phyloP scores from a whole-genome alignment of 768 basidiomycete species.

The Rhizopogon salebrosus region DNA sequence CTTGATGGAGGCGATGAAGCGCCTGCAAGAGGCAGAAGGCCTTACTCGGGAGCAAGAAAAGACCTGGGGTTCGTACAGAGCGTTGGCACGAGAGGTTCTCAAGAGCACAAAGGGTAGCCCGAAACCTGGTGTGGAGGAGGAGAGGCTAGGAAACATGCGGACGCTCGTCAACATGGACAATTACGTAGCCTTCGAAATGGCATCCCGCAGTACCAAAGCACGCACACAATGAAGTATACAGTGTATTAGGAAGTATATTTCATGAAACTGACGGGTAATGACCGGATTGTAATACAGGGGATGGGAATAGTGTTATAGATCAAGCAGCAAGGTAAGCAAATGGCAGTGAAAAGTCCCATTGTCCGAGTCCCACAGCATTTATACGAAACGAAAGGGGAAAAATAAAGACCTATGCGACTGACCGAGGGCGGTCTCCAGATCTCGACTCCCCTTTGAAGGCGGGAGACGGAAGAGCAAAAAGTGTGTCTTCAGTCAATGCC shows the following conservation, averaged over 20 bases:
- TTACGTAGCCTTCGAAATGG: conserved; percentile 26
- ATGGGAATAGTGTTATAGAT: not conserved
- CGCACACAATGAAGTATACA: conserved; percentile 11
- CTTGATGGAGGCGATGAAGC: conserved; percentile 36
- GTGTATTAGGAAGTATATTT: conserved; percentile 2
- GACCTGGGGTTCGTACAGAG: conserved; percentile 13
- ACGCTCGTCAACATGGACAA: conserved; percentile 21
- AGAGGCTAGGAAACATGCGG: conserved; percentile 19
- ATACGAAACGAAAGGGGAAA: not conserved
- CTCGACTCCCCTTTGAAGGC: conserved; percentile 40
- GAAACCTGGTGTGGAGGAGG: conserved; percentile 13
- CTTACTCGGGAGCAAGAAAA: conserved; percentile 11
- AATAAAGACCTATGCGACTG: conserved; percentile 29
- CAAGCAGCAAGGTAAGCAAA: conserved; percentile 2
- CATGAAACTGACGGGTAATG: not conserved
- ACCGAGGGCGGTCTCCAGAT: conserved; percentile 36
- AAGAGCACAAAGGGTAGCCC: conserved; percentile 9
- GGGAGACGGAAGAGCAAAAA: conserved; percentile 51
- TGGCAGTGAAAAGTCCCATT: conserved; percentile 8
- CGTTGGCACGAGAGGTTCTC: conserved; percentile 14
- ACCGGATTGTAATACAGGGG: conserved; percentile 8
- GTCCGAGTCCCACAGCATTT: not conserved
- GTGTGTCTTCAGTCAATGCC: conserved; percentile 41
- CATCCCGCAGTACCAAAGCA: conserved; percentile 21
- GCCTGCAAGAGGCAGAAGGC: conserved; percentile 22